Conservation (phyloP, 2,329 filamentous ascomycete genomes). For the Ceratocystis lukuohia region DNA sequence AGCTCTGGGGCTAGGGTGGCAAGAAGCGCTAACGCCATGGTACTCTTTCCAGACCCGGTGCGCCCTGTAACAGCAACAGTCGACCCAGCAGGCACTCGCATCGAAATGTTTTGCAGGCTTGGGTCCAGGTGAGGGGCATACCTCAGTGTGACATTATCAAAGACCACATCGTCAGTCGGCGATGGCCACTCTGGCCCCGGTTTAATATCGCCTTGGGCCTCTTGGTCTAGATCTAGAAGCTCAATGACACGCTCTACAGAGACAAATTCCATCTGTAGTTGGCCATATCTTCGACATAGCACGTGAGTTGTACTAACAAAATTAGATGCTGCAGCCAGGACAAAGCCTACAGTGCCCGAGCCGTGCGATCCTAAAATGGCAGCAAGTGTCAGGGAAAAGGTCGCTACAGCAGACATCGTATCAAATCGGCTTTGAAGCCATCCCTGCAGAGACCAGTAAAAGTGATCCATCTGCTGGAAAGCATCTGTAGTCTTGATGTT, state of each 20-base stretch:
- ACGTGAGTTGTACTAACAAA: conserved; percentile 58
- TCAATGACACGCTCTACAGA: conserved; percentile 79
- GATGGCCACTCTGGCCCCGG: conserved; percentile 69
- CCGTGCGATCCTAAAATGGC: conserved; percentile 64
- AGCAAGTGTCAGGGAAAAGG: conserved; percentile 57
- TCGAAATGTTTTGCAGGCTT: conserved; percentile 52
- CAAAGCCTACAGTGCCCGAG: conserved; percentile 70
- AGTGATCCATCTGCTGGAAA: conserved; percentile 92
- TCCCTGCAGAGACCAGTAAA: conserved; percentile 79
- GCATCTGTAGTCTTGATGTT: conserved; percentile 72
- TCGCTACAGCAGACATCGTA: conserved; percentile 55
- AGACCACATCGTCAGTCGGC: conserved; percentile 56
- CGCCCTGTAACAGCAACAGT: conserved; percentile 61
- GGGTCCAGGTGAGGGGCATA: conserved; percentile 69
- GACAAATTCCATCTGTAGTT: conserved; percentile 83
- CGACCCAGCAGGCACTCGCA: conserved; percentile 55
- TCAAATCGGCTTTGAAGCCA: conserved; percentile 78
- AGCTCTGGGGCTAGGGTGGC: conserved; percentile 38
- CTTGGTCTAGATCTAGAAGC: conserved; percentile 64
- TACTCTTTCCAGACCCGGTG: conserved; percentile 80
- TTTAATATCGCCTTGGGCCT: conserved; percentile 50
- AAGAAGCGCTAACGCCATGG: conserved; percentile 47
- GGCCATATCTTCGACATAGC: conserved; percentile 68
- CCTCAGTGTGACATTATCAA: conserved; percentile 62
- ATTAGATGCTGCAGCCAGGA: conserved; percentile 56